phyloP scores from a whole-genome alignment of 352 stramenopile species.

The Phytophthora constricta region DNA sequence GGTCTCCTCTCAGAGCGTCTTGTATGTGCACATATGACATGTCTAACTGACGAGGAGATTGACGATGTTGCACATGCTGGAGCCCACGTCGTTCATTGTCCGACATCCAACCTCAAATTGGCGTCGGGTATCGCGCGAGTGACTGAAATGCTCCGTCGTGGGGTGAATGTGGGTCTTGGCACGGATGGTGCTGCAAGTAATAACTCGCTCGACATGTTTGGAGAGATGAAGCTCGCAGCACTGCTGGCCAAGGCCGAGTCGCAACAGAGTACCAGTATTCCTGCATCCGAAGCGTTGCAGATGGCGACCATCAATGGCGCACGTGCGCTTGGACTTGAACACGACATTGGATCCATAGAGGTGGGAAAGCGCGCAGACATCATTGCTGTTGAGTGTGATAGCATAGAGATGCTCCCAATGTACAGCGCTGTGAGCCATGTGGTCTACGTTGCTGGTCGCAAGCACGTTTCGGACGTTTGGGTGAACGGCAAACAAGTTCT shows the following conservation, averaged over 20 bases:
- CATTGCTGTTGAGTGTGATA: conserved; percentile 71
- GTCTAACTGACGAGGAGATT: conserved; percentile 86
- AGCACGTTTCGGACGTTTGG: conserved; percentile 89
- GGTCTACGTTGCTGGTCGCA: conserved; percentile 77
- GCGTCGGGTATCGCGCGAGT: conserved; percentile 81
- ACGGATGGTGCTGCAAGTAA: conserved; percentile 86
- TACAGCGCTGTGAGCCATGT: conserved; percentile 84
- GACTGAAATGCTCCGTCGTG: conserved; percentile 63
- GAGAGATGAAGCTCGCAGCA: conserved; percentile 84
- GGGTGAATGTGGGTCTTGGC: conserved; percentile 84
- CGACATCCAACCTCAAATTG: conserved; percentile 89
- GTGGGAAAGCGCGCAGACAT: conserved; percentile 83
- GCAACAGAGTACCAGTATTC: conserved; percentile 56
- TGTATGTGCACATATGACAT: conserved; percentile 73
- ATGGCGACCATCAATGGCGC: conserved; percentile 91
- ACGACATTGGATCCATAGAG: conserved; percentile 78
- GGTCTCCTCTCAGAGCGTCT: conserved; percentile 69
- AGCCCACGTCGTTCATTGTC: conserved; percentile 82
- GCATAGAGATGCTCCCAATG: conserved; percentile 82
- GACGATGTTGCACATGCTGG: conserved; percentile 50
- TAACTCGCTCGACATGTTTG: conserved; percentile 89
- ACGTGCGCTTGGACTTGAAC: conserved; percentile 73
- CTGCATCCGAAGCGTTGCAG: conserved; percentile 55
- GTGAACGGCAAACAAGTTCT: conserved; percentile 84
- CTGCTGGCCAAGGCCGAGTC: conserved; percentile 76